Evolutionary conservation across 116 monocot species (phyloP).

Genomic region (Cymodocea nodosa): DNA sequence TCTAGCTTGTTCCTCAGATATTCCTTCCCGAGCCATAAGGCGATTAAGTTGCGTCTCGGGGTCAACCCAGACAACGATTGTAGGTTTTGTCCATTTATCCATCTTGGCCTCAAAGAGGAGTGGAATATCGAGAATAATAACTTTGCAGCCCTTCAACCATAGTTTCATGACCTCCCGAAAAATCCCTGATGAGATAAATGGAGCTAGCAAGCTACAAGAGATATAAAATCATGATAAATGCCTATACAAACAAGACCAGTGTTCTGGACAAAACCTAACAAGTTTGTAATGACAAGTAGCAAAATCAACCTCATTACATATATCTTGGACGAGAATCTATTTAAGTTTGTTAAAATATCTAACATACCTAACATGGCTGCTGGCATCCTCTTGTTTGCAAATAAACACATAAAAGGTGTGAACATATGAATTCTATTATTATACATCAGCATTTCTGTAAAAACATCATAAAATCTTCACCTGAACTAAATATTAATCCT

Average conservation of each 20-base stretch:
- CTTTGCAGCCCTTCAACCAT: slow-evolving; percentile 66
- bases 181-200: slow-evolving; percentile 65
- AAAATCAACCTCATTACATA: no score
- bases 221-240: not conserved
- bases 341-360: no score
- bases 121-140: slow-evolving; percentile 83
- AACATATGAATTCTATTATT: no score
- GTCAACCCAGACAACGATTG: slow-evolving; percentile 79
- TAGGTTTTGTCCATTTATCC: slow-evolving; percentile 58
- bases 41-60: slow-evolving; percentile 56
- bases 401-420: no score
- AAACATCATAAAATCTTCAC: no score
- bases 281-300: not conserved
- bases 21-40: slow-evolving; percentile 59
- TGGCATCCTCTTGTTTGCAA: no score
- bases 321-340: no score
- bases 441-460: no score
- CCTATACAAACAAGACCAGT: not conserved
- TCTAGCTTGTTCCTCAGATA: slow-evolving; percentile 60
- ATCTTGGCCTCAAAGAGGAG: slow-evolving; percentile 76
- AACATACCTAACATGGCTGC: no score
- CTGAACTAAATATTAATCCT: no score
- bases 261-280: not conserved
- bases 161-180: slow-evolving; percentile 63
- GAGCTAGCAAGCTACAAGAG: slow-evolving; percentile 63